Evolutionary conservation across 2,329 filamentous ascomycete species (phyloP), one percentile per base, ranked within the genome.

Genomic region (Apiospora hydei): DNA sequence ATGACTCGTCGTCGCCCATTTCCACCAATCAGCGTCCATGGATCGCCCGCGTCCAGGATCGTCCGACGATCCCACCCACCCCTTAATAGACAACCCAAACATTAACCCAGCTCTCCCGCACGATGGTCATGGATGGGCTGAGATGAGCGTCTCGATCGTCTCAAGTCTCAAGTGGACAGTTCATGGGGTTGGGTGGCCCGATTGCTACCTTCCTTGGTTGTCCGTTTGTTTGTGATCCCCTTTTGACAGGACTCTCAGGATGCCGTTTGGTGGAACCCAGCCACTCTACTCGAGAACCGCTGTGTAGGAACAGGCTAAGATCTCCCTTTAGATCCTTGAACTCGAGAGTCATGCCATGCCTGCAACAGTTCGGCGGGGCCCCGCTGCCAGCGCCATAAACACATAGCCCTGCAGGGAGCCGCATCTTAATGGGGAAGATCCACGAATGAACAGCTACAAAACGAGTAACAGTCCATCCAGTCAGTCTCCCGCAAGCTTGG

Each of bases 371-470:
- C 18, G 57, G 34, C 34, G 21, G 2, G 13, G 8, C 16, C 8
- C 53, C 53, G 53, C 30, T 38, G 53, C 30, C 53, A 38, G 53
- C 53, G 16, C 53, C 18, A 38, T 7, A n/a, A 38, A 38, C 30
- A 61, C 16, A 38, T 6, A 13, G 30, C 49, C 53, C 57, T 64
- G 57, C 34, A 41, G 34, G 34, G 8, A 64, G 57, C 57, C 57
- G 34, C 34, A 41, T n/a, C 57, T 64, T 18, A 13, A 13, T 24
- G 41, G 34, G 18, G 21, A 8, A 5, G 10, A 13, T 64, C 57
- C 57, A 64, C 57, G 57, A 64, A 64, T 64, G 57, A 64, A n/a
- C 21, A n/a, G 34, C 57, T n/a, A n/a, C n/a, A 41, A 64, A 41
- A 14, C 57, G 14, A n/a, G 30, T 13, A 8, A 41, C 57, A 64